Evolutionary conservation across 2,329 filamentous ascomycete genomes (phyloP).

Genomic region (Diaporthe citrichinensis): DNA sequence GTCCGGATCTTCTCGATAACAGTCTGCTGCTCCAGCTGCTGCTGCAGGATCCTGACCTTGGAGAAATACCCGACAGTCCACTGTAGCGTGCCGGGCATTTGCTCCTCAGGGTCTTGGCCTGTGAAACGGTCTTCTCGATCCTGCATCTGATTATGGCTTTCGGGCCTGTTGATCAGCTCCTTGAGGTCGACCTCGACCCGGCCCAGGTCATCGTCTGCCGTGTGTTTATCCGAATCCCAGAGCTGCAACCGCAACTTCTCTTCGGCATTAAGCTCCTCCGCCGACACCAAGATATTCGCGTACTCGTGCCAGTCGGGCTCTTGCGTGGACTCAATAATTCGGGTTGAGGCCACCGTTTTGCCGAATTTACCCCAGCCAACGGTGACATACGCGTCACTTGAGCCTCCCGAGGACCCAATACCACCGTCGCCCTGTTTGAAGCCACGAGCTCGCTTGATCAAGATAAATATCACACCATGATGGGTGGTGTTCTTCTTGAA

Average conservation of each 20-base stretch:
- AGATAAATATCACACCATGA: slow-evolving; percentile 75
- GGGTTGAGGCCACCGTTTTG: slow-evolving; percentile 76
- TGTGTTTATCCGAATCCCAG: slow-evolving; percentile 82
- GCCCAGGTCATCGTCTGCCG: slow-evolving; percentile 81
- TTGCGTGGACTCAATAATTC: slow-evolving; percentile 76
- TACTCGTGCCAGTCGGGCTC: slow-evolving; percentile 80
- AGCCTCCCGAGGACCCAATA: slow-evolving; percentile 72
- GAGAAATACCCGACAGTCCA: slow-evolving; percentile 82
- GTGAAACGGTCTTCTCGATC: slow-evolving; percentile 76
- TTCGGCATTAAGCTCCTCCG: slow-evolving; percentile 79
- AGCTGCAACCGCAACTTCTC: slow-evolving; percentile 79
- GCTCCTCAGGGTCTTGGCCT: slow-evolving; percentile 74
- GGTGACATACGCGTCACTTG: slow-evolving; percentile 79
- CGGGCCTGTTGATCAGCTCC: slow-evolving; percentile 70
- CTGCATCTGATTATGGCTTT: slow-evolving; percentile 73
- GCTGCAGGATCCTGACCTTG: slow-evolving; percentile 74
- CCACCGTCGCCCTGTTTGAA: slow-evolving; percentile 80
- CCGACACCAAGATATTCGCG: slow-evolving; percentile 76
- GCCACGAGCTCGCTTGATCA: slow-evolving; percentile 75
- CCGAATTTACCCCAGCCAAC: slow-evolving; percentile 85
- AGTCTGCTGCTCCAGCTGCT: slow-evolving; percentile 73
- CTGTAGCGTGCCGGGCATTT: slow-evolving; percentile 77
- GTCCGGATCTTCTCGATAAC: slow-evolving; percentile 70
- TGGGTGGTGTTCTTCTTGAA: slow-evolving; percentile 82
- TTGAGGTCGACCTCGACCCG: slow-evolving; percentile 79